These are phyloP conservation scores for Ambrosia artemisiifolia DNA, from an alignment of 129 eudicot genomes.

Conservation along the genomic window DNA sequence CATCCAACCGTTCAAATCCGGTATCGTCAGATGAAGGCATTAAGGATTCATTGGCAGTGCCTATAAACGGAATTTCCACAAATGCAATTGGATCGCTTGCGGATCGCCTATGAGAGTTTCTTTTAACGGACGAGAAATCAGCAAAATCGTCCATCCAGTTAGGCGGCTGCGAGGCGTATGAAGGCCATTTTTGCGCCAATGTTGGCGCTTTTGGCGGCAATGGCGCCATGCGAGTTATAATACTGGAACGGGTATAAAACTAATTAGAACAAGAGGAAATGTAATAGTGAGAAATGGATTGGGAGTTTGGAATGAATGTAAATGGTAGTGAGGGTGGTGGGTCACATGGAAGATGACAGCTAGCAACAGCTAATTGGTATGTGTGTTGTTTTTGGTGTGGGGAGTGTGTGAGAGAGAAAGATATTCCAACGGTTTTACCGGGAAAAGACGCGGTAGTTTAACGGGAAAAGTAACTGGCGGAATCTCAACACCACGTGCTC, in stretches of 20 bases:
- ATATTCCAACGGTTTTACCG: slow-evolving; percentile 34
- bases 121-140: slow-evolving; percentile 53
- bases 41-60: not conserved
- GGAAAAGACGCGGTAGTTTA: slow-evolving; percentile 27
- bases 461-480: slow-evolving; percentile 42
- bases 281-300: not conserved
- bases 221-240: slow-evolving; percentile 48
- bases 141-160: slow-evolving; percentile 74
- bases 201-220: slow-evolving; percentile 70
- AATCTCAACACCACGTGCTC: slow-evolving; percentile 70
- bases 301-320: not conserved
- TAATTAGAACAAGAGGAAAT: not conserved
- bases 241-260: not conserved
- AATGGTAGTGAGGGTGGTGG: slow-evolving; percentile 23
- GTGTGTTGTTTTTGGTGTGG: not conserved
- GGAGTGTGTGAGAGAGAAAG: slow-evolving; percentile 4
- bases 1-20: slow-evolving; percentile 78
- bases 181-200: slow-evolving; percentile 69
- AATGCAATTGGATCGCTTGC: slow-evolving; percentile 77
- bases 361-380: slow-evolving; percentile 23
- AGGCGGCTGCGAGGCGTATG: slow-evolving; percentile 44
- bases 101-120: slow-evolving; percentile 69
- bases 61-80: slow-evolving; percentile 40
- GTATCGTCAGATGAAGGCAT: slow-evolving; percentile 1
- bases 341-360: slow-evolving; percentile 48